Evolutionary conservation across 331 rosid species (phyloP).

Genomic region (Rhamnella rubrinervis): DNA sequence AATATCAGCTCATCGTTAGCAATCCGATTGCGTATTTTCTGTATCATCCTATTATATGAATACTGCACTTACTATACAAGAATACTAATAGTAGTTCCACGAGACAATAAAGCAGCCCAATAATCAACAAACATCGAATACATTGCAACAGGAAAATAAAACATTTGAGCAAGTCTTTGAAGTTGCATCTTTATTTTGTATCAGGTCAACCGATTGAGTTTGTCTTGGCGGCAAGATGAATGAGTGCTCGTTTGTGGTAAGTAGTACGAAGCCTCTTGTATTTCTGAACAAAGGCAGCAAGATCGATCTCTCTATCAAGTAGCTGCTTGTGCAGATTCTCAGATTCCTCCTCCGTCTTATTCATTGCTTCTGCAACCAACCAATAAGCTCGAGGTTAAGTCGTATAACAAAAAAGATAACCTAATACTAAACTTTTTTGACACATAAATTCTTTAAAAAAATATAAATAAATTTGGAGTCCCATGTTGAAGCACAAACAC

Average conservation of each 20-base stretch:
- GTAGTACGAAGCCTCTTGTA: conserved; percentile 74
- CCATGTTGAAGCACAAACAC: too few relatives aligned
- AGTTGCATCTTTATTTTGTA: not conserved
- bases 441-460: too few relatives aligned
- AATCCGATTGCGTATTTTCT: too few relatives aligned
- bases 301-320: conserved; percentile 60
- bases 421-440: too few relatives aligned
- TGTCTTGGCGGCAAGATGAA: conserved; percentile 80
- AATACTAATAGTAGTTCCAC: too few relatives aligned
- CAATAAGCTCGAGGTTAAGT: not conserved
- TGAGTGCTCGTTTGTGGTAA: conserved; percentile 67
- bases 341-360: conserved; percentile 73
- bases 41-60: too few relatives aligned
- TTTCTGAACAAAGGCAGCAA: conserved; percentile 56
- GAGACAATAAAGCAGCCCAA: not conserved
- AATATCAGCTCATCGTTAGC: too few relatives aligned
- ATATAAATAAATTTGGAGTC: too few relatives aligned
- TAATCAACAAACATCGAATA: not conserved
- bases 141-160: not conserved
- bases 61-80: too few relatives aligned
- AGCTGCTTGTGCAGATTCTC: conserved; percentile 61
- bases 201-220: conserved; percentile 35
- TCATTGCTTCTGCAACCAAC: conserved; percentile 56
- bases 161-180: not conserved
- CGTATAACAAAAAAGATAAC: not conserved